A percentile compares a stretch with the other conserved stretches of the same genome.
Conservation (phyloP, 2,329 filamentous ascomycete species). For the Pyrenochaeta sp. region DNA sequence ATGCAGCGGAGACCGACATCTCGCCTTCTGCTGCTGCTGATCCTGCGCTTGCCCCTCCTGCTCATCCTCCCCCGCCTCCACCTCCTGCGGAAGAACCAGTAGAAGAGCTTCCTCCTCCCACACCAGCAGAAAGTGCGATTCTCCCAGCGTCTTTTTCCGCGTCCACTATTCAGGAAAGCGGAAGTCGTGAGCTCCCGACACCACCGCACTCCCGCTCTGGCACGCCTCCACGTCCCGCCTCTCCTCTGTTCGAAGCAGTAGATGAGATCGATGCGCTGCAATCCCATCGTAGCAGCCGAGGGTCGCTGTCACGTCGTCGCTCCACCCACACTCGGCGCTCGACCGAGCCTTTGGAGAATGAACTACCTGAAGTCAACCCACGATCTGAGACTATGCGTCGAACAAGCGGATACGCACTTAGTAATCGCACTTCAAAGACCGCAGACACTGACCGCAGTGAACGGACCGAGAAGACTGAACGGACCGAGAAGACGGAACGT, state of each 20-base stretch:
- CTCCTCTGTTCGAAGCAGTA: slow-evolving; percentile 44
- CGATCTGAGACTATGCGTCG: slow-evolving; percentile 32
- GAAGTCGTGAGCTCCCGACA: slow-evolving; percentile 29
- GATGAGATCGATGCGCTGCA: slow-evolving; percentile 47
- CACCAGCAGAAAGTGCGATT: slow-evolving; percentile 34
- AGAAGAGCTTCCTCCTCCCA: slow-evolving; percentile 16
- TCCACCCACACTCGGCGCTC: slow-evolving; percentile 40
- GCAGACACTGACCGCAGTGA: slow-evolving; percentile 32
- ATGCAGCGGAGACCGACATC: not conserved
- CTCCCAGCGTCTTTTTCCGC: slow-evolving; percentile 27
- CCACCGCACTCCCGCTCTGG: slow-evolving; percentile 35
- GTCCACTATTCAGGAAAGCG: slow-evolving; percentile 13
- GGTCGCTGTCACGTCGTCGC: slow-evolving; percentile 37
- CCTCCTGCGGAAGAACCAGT: slow-evolving; percentile 16
- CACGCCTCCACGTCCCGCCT: slow-evolving; percentile 36
- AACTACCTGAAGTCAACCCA: slow-evolving; percentile 29
- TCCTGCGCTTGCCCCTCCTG: not conserved
- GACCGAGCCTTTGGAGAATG: slow-evolving; percentile 27
- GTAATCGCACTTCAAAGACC: slow-evolving; percentile 28
- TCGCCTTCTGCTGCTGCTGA: not conserved
- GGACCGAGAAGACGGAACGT: slow-evolving; percentile 8
- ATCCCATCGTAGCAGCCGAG: slow-evolving; percentile 33
- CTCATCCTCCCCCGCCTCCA: slow-evolving; percentile 15
- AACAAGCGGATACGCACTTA: slow-evolving; percentile 42
- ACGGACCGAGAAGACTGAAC: slow-evolving; percentile 26